Evolutionary conservation across 352 stramenopile genomes (phyloP).

Genomic region (Aphanomyces cochlioides): DNA sequence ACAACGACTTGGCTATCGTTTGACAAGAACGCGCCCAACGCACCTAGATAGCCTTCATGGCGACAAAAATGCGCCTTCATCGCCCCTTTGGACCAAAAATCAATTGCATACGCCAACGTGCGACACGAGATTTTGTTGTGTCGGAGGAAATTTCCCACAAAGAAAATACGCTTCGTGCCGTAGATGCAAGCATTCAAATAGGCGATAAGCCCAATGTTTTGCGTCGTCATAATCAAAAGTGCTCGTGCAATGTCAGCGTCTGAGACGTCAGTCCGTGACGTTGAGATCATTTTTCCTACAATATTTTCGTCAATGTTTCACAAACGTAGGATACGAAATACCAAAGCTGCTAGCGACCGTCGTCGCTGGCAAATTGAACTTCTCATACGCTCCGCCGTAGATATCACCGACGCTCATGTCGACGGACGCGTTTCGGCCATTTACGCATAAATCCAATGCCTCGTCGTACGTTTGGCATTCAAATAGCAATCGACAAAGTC

Average conservation of each 20-base stretch:
- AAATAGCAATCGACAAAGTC: conserved; percentile 94
- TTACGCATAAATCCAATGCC: conserved; percentile 71
- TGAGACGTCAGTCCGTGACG: conserved; percentile 62
- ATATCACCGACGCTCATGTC: conserved; percentile 99
- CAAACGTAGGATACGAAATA: conserved; percentile 64
- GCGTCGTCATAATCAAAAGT: conserved; percentile 98
- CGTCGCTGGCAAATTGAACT: conserved; percentile 87
- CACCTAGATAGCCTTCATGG: conserved; percentile 98
- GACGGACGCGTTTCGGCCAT: conserved; percentile 80
- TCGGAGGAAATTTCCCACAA: conserved; percentile 97
- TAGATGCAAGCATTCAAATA: conserved; percentile 98
- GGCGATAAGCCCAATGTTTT: conserved; percentile 96
- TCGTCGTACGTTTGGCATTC: conserved; percentile 82
- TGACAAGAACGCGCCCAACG: conserved; percentile 95
- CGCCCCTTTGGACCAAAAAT: conserved; percentile 97
- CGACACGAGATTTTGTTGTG: conserved; percentile 95
- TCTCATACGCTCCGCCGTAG: conserved; percentile 95
- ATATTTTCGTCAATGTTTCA: not conserved
- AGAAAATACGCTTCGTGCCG: conserved; percentile 96
- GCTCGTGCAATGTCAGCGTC: conserved; percentile 95
- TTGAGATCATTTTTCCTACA: conserved; percentile 71
- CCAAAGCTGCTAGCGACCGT: conserved; percentile 97
- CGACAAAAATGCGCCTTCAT: conserved; percentile 93
- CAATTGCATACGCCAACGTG: conserved; percentile 93
- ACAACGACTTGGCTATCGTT: not conserved